Evolutionary conservation across 441 rosid species (phyloP), one percentile per base, ranked within the genome.

Genomic region (Gossypium aridum): DNA sequence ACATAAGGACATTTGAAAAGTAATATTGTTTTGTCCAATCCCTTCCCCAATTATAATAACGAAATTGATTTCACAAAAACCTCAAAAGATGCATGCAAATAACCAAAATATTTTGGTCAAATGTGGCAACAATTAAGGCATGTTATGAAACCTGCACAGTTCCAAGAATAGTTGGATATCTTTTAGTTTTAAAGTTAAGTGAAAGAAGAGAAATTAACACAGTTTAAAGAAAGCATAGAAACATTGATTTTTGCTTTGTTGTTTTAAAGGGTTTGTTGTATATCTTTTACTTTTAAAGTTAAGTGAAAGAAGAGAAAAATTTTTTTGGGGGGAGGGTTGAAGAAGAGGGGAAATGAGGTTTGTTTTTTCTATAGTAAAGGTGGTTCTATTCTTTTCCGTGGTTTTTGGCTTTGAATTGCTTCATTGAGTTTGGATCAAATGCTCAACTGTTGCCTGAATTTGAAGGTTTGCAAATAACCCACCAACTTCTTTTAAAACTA

Each of bases 361-460:
- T 81, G 26, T 25, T 70, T 68, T 49, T 60, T 81, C 76, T 1
- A 3, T 56, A 7, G 16, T 55, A 9, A 82, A 69, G 75, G 62
- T 73, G 68, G 61, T 72, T 53, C 53, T 60, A 53, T 51, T 59
- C 25, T 83, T 75, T 80, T 74, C 45, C 79, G 4, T 66, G 75
- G 0, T 28, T 77, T 67, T 23, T 83, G 75, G 8, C 77, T 39
- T 63, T 83, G 74, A 77, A 76, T 39, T 86, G 79, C 79, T 81
- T 74, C 31, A 43, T 6, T 7, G 60, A 53, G 17, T 72, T 76
- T 16, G 78, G 83, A 80, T 82, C 83, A 45, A 73, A 70, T 59
- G 89, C 88, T 81, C 88, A 83, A 76, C 73, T 77, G 26, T 77
- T 89, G 60, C 89, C 85, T 7, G 70, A 51, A 3, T 84, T 80